Percentiles rank a stretch among this genome's conserved stretches.
phyloP scores from a whole-genome alignment of 495 filamentous ascomycete species.

The Xylaria flabelliformis region DNA sequence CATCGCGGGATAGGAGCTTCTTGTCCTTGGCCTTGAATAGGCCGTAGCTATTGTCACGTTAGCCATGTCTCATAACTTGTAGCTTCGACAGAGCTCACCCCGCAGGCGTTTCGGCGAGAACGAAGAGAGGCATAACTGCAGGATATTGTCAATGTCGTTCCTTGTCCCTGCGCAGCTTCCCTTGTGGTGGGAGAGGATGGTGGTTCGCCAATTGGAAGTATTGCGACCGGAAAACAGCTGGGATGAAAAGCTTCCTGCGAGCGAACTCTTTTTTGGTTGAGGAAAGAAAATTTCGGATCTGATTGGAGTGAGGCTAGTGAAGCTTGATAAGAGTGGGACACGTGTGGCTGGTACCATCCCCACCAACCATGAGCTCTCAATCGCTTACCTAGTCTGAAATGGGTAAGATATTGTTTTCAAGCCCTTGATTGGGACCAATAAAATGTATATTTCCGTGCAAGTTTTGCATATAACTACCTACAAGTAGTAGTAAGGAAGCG shows the following conservation, averaged over 20 bases:
- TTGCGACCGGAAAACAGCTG: conserved; percentile 24
- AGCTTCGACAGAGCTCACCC: conserved; percentile 56
- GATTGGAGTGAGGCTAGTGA: conserved; percentile 22
- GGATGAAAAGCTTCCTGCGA: conserved; percentile 25
- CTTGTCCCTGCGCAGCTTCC: conserved; percentile 39
- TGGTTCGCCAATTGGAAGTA: conserved; percentile 23
- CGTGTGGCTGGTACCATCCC: conserved; percentile 25
- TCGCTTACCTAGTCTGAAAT: not conserved
- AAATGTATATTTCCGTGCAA: too few relatives aligned
- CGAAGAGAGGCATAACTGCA: conserved; percentile 73
- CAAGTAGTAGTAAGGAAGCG: too few relatives aligned
- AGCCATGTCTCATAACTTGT: conserved; percentile 26
- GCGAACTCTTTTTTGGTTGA: conserved; percentile 6
- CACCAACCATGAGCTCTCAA: not conserved
- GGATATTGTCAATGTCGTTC: conserved; percentile 24
- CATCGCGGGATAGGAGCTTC: conserved; percentile 89
- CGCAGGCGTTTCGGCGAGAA: conserved; percentile 90
- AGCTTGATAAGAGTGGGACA: conserved; percentile 27
- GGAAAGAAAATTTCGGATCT: conserved; percentile 28
- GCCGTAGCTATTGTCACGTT: conserved; percentile 67
- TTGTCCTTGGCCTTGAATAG: conserved; percentile 98
- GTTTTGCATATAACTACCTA: too few relatives aligned
- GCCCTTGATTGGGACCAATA: not conserved
- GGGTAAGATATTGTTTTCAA: not conserved
- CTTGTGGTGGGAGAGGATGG: conserved; percentile 27